Base-by-base conservation (phyloP, 2,329 filamentous ascomycete genomes). In the Xylaria sp. region DNA sequence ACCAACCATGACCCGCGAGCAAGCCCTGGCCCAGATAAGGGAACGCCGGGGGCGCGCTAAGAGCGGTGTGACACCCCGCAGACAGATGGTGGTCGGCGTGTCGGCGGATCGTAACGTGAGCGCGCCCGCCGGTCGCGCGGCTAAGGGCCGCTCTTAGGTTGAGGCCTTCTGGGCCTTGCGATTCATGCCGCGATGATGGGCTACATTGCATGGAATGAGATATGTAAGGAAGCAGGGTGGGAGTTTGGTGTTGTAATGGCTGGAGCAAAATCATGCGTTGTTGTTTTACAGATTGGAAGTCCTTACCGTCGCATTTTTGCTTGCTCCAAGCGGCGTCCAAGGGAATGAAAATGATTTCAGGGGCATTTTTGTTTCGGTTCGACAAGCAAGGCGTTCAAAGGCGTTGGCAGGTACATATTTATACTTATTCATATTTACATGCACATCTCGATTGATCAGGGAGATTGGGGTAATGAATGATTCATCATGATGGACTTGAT, bases 11-110 rank as follows among this genome's bases (percentile, higher is more conserved):
- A 88, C 88, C 31, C 86, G 92, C 63, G 92, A 93, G 78, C 86
- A 93, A 79, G 92, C 92, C 3, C 85, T 95, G 17, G 90, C 90
- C 64, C 89, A 90, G 77, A 94, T 95, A 72, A 86, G 89, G 62
- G 90, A 93, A 80, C 85, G 92, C 33, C 83, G 92, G 62, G 91
- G 91, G 6, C 83, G 92, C 54, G 91, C 92, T 65, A 86, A 89
- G 73, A 93, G 90, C 77, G 87, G 33, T 10, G 33, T 85, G 68
- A 91, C 90, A 48, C 89, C 89, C 10, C 82, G 84, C 69, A 88
- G 86, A 79, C 85, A 86, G 78, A 87, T 87, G 84, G 77, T 88
- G 46, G 81, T 84, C 69, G 87, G 84, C 31, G 80, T 79, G 7
- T 9, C 9, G 26, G 78, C 74, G 56, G 79, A 79, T 65, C 80